Conservation (phyloP, 202 grass and related monocot genomes). For the Cymbopogon flexuosus region DNA sequence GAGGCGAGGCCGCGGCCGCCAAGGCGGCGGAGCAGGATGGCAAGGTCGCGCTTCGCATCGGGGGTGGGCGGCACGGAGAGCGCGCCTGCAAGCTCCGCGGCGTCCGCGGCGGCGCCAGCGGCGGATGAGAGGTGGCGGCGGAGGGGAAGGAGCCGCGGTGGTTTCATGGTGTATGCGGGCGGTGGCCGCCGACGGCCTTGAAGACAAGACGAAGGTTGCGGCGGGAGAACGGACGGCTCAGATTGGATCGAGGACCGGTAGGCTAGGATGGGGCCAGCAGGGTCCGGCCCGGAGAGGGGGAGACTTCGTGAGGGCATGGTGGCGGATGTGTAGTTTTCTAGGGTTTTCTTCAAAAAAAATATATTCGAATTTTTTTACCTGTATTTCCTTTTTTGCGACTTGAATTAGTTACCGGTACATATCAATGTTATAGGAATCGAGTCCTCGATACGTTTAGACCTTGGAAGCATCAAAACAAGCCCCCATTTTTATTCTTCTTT, state of each 20-base stretch:
- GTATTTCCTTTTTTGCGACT: too few species aligned
- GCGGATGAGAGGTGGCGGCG: slow-evolving; percentile 1
- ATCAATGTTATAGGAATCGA: too few species aligned
- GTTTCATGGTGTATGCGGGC: slow-evolving; percentile 52
- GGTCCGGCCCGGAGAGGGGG: too few species aligned
- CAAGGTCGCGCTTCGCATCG: slow-evolving; percentile 28
- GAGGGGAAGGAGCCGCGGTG: slow-evolving; percentile 5
- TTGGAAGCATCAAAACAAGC: too few species aligned
- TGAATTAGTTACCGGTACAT: too few species aligned
- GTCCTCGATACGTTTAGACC: too few species aligned
- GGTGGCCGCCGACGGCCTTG: not conserved
- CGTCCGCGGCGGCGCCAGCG: not conserved
- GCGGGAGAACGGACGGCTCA: not conserved
- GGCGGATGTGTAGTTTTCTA: too few species aligned
- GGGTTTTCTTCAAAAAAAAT: too few species aligned
- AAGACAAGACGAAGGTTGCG: not conserved
- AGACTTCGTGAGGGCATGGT: too few species aligned
- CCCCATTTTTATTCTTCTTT: too few species aligned
- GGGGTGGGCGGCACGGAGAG: slow-evolving; percentile 10
- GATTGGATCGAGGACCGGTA: not conserved
- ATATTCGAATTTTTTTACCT: too few species aligned
- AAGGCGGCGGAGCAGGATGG: slow-evolving; percentile 36
- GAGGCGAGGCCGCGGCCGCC: slow-evolving; percentile 33
- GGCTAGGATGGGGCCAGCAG: not conserved
- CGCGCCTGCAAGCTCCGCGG: slow-evolving; percentile 6